Evolutionary conservation across 768 basidiomycete genomes (phyloP).

Genomic region (Amanita pallidorosea): DNA sequence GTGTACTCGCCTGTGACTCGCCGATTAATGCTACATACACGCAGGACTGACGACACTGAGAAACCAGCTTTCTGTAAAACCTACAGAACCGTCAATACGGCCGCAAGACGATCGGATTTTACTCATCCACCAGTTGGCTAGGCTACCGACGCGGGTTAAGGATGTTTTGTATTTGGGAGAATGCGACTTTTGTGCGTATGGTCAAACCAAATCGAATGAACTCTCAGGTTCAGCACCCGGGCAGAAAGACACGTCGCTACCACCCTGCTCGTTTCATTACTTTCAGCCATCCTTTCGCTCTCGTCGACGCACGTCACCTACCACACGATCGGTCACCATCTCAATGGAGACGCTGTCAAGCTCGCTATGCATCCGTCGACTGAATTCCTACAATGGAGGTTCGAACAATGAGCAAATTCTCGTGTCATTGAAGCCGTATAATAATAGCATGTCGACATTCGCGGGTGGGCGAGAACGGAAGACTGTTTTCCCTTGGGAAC

Average conservation of each 20-base stretch:
- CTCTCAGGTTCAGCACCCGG: background rate
- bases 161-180: slow-evolving; percentile 64
- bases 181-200: slow-evolving; percentile 33
- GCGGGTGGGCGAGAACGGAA: too few species aligned
- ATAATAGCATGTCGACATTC: too few species aligned
- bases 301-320: slow-evolving; percentile 60
- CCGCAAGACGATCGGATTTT: slow-evolving; percentile 50
- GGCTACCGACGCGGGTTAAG: slow-evolving; percentile 39
- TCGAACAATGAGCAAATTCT: too few species aligned
- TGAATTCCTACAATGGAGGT: too few species aligned
- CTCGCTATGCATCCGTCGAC: slow-evolving; percentile 38
- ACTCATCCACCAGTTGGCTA: slow-evolving; percentile 55
- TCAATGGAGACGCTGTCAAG: slow-evolving; percentile 49
- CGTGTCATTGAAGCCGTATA: too few species aligned
- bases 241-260: slow-evolving; percentile 28
- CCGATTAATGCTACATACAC: background rate
- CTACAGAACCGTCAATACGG: slow-evolving; percentile 33
- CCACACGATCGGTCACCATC: slow-evolving; percentile 50
- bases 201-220: background rate
- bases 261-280: slow-evolving; percentile 35
- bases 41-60: slow-evolving; percentile 17
- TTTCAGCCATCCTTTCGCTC: slow-evolving; percentile 52
- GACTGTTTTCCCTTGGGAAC: too few species aligned
- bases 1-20: too few species aligned
- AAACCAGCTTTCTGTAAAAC: slow-evolving; percentile 47